These are phyloP conservation scores for Coemansia sp. DNA, from an alignment of 192 early-diverging fungal species.

Conservation along the genomic window DNA sequence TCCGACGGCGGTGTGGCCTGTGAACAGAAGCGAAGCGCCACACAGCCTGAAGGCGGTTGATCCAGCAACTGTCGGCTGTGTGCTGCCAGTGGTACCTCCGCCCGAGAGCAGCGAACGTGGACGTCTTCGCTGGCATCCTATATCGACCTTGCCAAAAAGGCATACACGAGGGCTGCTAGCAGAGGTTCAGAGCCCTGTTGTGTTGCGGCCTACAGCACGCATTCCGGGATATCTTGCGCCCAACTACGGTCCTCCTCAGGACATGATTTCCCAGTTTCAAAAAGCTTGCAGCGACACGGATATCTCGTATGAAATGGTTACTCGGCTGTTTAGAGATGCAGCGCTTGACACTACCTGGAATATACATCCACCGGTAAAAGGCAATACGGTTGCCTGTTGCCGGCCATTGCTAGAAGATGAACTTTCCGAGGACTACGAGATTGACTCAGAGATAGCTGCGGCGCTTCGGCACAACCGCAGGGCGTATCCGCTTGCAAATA, in stretches of 20 bases:
- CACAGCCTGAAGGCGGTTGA: slow-evolving; percentile 12
- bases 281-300: slow-evolving; percentile 19
- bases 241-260: neutral
- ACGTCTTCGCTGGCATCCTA: slow-evolving; percentile 16
- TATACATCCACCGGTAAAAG: slow-evolving; percentile 6
- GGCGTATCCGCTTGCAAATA: neutral
- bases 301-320: slow-evolving; percentile 17
- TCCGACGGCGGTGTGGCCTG: slow-evolving; percentile 36
- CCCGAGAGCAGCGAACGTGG: neutral
- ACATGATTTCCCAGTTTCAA: slow-evolving; percentile 20
- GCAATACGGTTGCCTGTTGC: slow-evolving; percentile 23
- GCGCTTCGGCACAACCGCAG: neutral
- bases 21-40: slow-evolving; percentile 20
- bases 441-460: neutral
- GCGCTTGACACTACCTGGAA: slow-evolving; percentile 12
- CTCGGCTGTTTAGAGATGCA: slow-evolving; percentile 17
- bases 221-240: slow-evolving; percentile 30
- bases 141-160: slow-evolving; percentile 5
- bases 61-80: slow-evolving; percentile 11
- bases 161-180: slow-evolving; percentile 2
- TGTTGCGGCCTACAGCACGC: slow-evolving; percentile 35
- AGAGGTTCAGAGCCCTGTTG: slow-evolving; percentile 8
- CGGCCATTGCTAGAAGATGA: slow-evolving; percentile 9
- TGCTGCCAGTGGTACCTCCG: slow-evolving; percentile 18
- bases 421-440: neutral